Conservation (phyloP, 192 early-diverging fungal species). For the Coemansia sp. region DNA sequence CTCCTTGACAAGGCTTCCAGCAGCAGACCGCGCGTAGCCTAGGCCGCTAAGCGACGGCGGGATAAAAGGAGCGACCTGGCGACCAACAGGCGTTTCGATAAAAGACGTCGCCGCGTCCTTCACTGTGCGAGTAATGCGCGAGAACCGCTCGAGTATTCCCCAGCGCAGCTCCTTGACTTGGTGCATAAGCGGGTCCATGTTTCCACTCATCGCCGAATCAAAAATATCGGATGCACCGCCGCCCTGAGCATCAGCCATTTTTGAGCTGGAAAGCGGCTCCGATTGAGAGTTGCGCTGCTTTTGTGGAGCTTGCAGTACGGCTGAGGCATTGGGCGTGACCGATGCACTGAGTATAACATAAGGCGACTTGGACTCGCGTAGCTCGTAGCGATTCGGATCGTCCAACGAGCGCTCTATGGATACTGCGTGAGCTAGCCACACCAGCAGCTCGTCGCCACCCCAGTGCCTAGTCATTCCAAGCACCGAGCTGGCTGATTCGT, state of each 20-base stretch:
- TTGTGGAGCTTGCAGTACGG: constrained; percentile 19
- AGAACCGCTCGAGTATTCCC: constrained; percentile 74
- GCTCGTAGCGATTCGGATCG: constrained; percentile 43
- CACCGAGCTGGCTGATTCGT: constrained; percentile 60
- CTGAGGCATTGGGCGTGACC: constrained; percentile 29
- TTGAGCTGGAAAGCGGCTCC: background rate
- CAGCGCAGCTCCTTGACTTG: constrained; percentile 69
- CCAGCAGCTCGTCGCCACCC: constrained; percentile 72
- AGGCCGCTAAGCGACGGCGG: constrained; percentile 55
- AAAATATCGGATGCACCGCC: constrained; percentile 12
- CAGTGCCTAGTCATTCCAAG: constrained; percentile 52
- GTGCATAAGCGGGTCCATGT: constrained; percentile 49
- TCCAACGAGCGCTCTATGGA: constrained; percentile 44
- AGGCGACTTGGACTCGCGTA: constrained; percentile 37
- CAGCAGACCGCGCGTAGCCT: constrained; percentile 56
- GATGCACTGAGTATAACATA: constrained; percentile 38
- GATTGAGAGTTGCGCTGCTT: constrained; percentile 1
- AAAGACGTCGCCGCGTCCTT: constrained; percentile 62
- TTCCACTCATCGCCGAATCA: constrained; percentile 40
- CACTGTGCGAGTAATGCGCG: constrained; percentile 70
- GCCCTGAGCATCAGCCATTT: constrained; percentile 16
- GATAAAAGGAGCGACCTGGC: constrained; percentile 51
- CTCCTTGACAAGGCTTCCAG: constrained; percentile 65
- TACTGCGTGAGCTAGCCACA: constrained; percentile 55
- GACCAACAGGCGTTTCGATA: constrained; percentile 51